Evolutionary conservation across 1,284 basidiomycete genomes (phyloP), one percentile per base, ranked within the genome.

Genomic region (Wolfiporia cocos): DNA sequence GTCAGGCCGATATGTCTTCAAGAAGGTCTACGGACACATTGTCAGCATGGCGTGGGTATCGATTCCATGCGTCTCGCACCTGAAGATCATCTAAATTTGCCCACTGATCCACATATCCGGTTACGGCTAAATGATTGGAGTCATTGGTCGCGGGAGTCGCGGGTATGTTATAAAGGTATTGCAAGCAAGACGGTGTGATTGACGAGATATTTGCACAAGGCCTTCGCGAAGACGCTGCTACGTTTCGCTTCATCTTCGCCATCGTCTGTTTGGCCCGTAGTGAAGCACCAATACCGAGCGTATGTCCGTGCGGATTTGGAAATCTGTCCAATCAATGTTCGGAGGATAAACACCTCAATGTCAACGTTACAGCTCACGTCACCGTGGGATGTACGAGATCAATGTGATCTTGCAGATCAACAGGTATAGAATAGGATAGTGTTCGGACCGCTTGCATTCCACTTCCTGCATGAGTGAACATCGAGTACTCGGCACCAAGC

Each of bases 51-150:
- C n/a, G n/a, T n/a, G n/a, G n/a, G n/a, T n/a, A n/a, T n/a, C n/a
- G n/a, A n/a, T n/a, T n/a, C n/a, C n/a, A n/a, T n/a, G n/a, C n/a
- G n/a, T n/a, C n/a, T 26, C 21, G 17, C 15, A 41, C 43, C 34
- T 32, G n/a, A 2, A 41, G 22, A 20, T 45, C 34, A 9, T 34
- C 43, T 15, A n/a, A 17, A n/a, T 45, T 35, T n/a, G 41, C 34
- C 34, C 35, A 81, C 49, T 77, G 63, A 3, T 69, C 55, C 14
- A 78, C 67, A 51, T 76, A 80, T 9, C 79, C 79, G 18, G 71
- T 70, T 40, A 81, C 68, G 42, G 73, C 78, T 26, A 81, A 63
- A 20, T 59, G 68, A 54, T 77, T 80, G 24, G 52, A 58, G 15
- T 47, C 51, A 0, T 66, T 63, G 3, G 70, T 64, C 5, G 57